Conservation (phyloP, 139 green algal species). For the Asterochloris sp. region DNA sequence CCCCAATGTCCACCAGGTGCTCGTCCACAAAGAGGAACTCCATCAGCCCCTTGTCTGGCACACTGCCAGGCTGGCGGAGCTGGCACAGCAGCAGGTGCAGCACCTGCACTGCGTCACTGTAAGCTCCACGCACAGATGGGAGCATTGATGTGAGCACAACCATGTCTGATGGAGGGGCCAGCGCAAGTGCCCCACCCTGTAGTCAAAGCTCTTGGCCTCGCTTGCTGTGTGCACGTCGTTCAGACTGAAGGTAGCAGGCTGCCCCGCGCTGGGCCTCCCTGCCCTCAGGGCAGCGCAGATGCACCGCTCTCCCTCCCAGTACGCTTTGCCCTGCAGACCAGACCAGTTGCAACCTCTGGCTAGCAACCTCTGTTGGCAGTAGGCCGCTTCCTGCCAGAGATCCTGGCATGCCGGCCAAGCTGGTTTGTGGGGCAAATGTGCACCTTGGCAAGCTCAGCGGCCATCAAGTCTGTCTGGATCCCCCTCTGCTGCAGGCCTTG, state of each 20-base stretch:
- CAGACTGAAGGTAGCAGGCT: slow-evolving; percentile 24
- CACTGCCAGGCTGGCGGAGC: slow-evolving; percentile 36
- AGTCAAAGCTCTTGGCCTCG: slow-evolving; percentile 76
- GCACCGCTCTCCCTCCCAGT: slow-evolving; percentile 61
- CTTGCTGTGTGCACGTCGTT: slow-evolving; percentile 50
- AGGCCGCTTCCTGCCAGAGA: too few species aligned
- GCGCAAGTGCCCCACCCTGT: slow-evolving; percentile 38
- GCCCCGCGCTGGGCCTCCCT: not conserved
- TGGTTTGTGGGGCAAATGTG: too few species aligned
- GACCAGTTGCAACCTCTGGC: too few species aligned
- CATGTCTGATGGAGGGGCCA: not conserved
- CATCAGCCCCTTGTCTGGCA: slow-evolving; percentile 42
- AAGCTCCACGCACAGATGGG: not conserved
- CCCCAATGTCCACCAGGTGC: slow-evolving; percentile 76
- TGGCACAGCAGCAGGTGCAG: slow-evolving; percentile 28
- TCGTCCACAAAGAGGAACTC: slow-evolving; percentile 69
- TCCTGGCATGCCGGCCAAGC: too few species aligned
- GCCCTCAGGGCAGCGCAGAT: slow-evolving; percentile 43
- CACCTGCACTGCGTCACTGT: slow-evolving; percentile 3
- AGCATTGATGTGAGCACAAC: not conserved
- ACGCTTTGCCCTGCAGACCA: slow-evolving; percentile 43
- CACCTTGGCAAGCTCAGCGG: slow-evolving; percentile 48
- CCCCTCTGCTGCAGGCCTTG: slow-evolving; percentile 29
- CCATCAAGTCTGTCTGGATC: slow-evolving; percentile 30
- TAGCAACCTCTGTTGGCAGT: too few species aligned